Evolutionary conservation across 2,329 filamentous ascomycete species (phyloP).

Genomic region (Hypomyces perniciosus): DNA sequence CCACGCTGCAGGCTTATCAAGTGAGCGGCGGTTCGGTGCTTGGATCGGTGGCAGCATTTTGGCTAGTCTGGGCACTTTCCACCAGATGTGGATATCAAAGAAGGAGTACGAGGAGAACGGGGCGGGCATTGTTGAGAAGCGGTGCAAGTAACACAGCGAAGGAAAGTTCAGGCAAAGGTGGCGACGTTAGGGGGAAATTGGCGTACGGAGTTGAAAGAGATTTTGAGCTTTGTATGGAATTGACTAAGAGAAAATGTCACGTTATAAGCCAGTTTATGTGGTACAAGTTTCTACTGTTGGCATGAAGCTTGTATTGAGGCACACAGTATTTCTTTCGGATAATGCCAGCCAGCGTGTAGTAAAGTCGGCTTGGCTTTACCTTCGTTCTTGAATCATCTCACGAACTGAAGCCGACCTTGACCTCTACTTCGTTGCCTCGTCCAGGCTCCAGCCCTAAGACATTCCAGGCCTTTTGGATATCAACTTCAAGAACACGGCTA

Average conservation of each 20-base stretch:
- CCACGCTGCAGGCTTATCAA: constrained; percentile 76
- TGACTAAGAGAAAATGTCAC: neutral
- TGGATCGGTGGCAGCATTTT: constrained; percentile 98
- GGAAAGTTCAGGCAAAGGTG: neutral
- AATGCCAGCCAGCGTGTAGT: no score
- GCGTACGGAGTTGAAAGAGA: constrained; percentile 32
- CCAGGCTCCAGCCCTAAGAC: constrained; percentile 62
- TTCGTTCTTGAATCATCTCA: constrained; percentile 12
- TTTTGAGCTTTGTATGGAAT: constrained; percentile 14
- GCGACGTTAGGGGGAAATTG: constrained; percentile 16
- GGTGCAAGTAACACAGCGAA: constrained; percentile 66
- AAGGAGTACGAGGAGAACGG: constrained; percentile 99
- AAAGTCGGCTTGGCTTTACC: no score
- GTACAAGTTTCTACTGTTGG: no score
- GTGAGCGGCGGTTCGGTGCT: constrained; percentile 83
- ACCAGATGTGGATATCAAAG: constrained; percentile 98
- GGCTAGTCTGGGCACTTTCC: constrained; percentile 91
- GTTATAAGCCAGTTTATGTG: no score
- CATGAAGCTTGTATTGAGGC: no score
- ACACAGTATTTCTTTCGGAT: no score
- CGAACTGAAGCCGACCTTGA: constrained; percentile 54
- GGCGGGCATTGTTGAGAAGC: constrained; percentile 83
- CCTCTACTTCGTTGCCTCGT: constrained; percentile 74
- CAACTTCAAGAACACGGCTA: constrained; percentile 64
- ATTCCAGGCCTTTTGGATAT: constrained; percentile 71